A percentile compares a stretch with the other conserved stretches of the same genome.
Evolutionary conservation across 2,329 filamentous ascomycete species (phyloP).

Genomic region (Macrophomina tecta): DNA sequence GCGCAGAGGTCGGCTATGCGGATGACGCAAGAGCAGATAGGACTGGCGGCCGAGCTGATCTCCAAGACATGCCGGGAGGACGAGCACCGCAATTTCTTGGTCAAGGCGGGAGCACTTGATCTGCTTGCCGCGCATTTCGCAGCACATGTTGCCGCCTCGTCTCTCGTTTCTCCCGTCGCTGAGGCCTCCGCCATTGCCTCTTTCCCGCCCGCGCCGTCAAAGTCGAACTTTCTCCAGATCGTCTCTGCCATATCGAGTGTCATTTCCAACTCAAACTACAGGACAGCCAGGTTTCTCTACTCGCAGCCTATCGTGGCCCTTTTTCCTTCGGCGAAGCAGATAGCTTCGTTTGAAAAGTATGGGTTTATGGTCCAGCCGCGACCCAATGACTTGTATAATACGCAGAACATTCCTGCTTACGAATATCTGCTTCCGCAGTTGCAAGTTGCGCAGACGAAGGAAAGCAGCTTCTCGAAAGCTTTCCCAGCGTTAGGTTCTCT

Average conservation of each 20-base stretch:
- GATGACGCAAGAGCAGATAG: constrained; percentile 67
- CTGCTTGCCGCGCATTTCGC: constrained; percentile 75
- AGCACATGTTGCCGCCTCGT: constrained; percentile 39
- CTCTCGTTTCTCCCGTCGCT: constrained; percentile 30
- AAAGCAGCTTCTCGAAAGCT: constrained; percentile 46
- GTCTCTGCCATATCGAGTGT: constrained; percentile 79
- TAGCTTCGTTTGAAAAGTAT: constrained; percentile 19
- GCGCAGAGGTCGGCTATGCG: constrained; percentile 60
- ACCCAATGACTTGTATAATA: constrained; percentile 6
- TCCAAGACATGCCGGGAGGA: constrained; percentile 72
- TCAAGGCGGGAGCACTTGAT: constrained; percentile 77
- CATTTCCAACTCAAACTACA: constrained; percentile 77
- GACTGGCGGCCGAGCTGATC: constrained; percentile 64
- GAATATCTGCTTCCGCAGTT: constrained; percentile 44
- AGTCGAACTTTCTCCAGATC: constrained; percentile 69
- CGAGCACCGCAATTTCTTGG: constrained; percentile 71
- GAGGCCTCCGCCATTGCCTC: constrained; percentile 34
- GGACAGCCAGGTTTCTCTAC: constrained; percentile 67
- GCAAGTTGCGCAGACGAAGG: constrained; percentile 47
- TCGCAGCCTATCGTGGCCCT: constrained; percentile 45
- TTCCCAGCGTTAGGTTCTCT: constrained; percentile 51
- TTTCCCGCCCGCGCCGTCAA: constrained; percentile 61
- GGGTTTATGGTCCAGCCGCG: constrained; percentile 19
- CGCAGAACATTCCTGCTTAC: constrained; percentile 25
- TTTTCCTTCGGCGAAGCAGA: constrained; percentile 30